These are phyloP conservation scores for Fusarium oligoseptatum DNA, from an alignment of 2,329 filamentous ascomycete species.

Conservation along the genomic window DNA sequence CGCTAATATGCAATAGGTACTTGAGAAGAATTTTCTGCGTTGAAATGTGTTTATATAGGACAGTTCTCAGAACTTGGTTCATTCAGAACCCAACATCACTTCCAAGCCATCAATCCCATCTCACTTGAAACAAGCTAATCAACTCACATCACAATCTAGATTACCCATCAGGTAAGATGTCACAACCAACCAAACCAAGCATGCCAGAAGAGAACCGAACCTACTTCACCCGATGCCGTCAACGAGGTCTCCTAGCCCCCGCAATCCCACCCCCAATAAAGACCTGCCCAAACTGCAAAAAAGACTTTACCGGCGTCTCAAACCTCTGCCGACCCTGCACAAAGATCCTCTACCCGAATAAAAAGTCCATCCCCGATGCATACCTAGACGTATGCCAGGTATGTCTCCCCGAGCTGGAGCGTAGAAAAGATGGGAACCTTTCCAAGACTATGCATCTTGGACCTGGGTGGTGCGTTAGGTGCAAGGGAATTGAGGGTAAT, in stretches of 20 bases:
- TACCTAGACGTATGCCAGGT: slow-evolving; percentile 10
- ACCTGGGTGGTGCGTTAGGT: slow-evolving; percentile 34
- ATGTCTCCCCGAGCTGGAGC: background rate
- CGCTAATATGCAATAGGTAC: too few species aligned
- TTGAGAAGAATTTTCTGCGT: background rate
- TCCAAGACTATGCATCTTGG: slow-evolving; percentile 37
- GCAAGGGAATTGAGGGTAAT: background rate
- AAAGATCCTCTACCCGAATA: background rate
- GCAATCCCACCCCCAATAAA: slow-evolving; percentile 9
- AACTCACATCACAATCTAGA: background rate
- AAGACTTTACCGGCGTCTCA: background rate
- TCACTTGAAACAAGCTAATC: background rate
- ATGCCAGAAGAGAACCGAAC: background rate
- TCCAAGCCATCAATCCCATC: background rate
- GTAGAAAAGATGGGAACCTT: background rate
- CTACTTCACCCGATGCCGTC: slow-evolving; percentile 15
- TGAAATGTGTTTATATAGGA: background rate
- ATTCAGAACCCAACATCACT: background rate
- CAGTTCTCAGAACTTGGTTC: background rate
- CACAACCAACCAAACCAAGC: background rate
- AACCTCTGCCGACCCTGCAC: slow-evolving; percentile 24
- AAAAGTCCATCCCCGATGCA: background rate
- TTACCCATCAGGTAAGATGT: slow-evolving; percentile 14
- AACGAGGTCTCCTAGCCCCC: slow-evolving; percentile 24
- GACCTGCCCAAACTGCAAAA: slow-evolving; percentile 18